Percentiles rank a stretch among this genome's conserved stretches.
Evolutionary conservation across 176 grass and related monocot genomes (phyloP).

Genomic region (Oryza nivara): DNA sequence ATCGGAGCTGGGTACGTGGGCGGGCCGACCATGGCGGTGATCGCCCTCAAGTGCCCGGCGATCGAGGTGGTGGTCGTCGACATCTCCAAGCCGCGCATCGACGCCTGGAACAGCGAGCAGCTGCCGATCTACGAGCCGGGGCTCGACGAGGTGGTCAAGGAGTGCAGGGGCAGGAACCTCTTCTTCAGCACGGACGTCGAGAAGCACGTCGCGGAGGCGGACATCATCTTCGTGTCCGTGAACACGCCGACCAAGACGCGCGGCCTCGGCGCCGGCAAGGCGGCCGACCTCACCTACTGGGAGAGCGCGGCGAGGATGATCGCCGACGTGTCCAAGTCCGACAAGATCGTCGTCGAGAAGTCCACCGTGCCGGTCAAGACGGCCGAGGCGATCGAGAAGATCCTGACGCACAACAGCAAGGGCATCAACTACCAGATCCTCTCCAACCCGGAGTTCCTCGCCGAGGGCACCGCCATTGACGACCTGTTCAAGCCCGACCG

Average conservation of each 20-base stretch:
- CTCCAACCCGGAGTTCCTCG: slow-evolving; percentile 93
- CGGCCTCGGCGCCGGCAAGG: slow-evolving; percentile 91
- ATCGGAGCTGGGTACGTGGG: slow-evolving; percentile 93
- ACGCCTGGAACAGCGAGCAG: slow-evolving; percentile 88
- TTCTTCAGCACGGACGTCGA: slow-evolving; percentile 90
- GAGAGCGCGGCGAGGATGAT: slow-evolving; percentile 97
- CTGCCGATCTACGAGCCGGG: slow-evolving; percentile 90
- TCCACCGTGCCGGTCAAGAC: slow-evolving; percentile 95
- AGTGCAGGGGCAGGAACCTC: slow-evolving; percentile 78
- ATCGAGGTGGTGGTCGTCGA: slow-evolving; percentile 79
- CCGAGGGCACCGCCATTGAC: slow-evolving; percentile 76
- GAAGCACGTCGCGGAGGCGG: slow-evolving; percentile 76
- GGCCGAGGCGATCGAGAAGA: slow-evolving; percentile 92
- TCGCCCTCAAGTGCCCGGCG: slow-evolving; percentile 79
- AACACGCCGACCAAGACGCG: slow-evolving; percentile 96
- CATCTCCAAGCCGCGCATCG: slow-evolving; percentile 74
- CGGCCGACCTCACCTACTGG: slow-evolving; percentile 92
- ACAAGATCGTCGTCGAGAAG: slow-evolving; percentile 96
- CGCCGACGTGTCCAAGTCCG: slow-evolving; percentile 83
- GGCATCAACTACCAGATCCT: slow-evolving; percentile 98
- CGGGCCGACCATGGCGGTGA: slow-evolving; percentile 91
- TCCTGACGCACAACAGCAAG: slow-evolving; percentile 96
- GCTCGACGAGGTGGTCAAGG: slow-evolving; percentile 85
- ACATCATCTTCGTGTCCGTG: slow-evolving; percentile 90
- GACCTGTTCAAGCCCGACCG: slow-evolving; percentile 85